phyloP scores from a whole-genome alignment of 306 rosid genomes.

The Trichosanthes truncata region DNA sequence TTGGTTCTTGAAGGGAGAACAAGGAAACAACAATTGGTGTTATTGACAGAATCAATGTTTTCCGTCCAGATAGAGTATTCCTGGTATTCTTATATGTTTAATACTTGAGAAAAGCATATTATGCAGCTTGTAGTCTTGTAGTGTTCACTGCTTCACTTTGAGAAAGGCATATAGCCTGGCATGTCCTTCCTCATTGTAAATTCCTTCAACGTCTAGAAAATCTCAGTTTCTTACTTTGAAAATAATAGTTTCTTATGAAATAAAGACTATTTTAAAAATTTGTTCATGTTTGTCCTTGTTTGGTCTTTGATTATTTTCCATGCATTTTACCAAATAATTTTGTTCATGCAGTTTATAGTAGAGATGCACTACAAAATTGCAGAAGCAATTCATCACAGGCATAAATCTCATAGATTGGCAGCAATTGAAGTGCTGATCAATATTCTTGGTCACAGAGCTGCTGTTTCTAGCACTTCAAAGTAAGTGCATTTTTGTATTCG shows the following conservation, averaged over 20 bases:
- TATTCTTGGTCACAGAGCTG: constrained; percentile 62
- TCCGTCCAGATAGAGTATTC: constrained; percentile 86
- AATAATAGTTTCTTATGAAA: background rate
- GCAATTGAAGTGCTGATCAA: constrained; percentile 71
- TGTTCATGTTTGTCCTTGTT: background rate
- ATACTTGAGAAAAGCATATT: background rate
- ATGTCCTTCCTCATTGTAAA: background rate
- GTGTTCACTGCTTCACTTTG: background rate
- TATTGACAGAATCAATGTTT: constrained; percentile 73
- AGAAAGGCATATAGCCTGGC: background rate
- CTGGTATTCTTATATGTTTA: constrained; percentile 34
- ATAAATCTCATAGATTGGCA: constrained; percentile 71
- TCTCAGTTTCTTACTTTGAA: background rate
- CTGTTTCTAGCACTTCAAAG: constrained; percentile 75
- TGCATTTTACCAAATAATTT: constrained; percentile 19
- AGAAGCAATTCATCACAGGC: constrained; percentile 79
- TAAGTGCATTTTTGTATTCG: constrained; percentile 25
- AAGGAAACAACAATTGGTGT: constrained; percentile 32
- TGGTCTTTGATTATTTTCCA: background rate
- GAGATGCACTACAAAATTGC: constrained; percentile 75
- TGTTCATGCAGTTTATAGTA: constrained; percentile 60
- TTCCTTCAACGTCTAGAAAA: background rate
- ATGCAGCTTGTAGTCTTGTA: background rate
- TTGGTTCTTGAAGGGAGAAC: constrained; percentile 47
- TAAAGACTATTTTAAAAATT: background rate